phyloP scores from a whole-genome alignment of 179 eudicot genomes.

The Silene vulgaris region DNA sequence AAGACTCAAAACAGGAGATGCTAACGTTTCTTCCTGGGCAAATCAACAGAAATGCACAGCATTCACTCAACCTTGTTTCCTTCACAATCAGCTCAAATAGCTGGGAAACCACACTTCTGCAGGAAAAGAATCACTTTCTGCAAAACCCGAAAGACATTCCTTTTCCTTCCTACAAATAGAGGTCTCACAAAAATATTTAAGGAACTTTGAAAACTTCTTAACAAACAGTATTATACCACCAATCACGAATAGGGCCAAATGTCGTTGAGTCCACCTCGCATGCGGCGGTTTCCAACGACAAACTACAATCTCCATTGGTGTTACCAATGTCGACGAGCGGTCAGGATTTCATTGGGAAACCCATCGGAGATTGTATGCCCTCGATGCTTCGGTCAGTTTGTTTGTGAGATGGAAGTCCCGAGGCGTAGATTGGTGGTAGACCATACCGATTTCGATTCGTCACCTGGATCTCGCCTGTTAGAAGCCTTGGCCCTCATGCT shows the following conservation, averaged over 20 bases:
- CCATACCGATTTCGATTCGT: constrained; percentile 41
- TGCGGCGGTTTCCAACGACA: constrained; percentile 12
- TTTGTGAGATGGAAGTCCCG: constrained; percentile 39
- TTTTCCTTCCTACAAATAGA: constrained; percentile 11
- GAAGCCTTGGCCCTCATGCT: constrained; percentile 55
- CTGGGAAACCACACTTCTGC: constrained; percentile 9
- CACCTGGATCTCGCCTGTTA: constrained; percentile 51
- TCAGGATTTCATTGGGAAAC: constrained; percentile 37
- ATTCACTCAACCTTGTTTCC: constrained; percentile 24
- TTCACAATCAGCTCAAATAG: constrained; percentile 4
- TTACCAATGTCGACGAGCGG: constrained; percentile 53
- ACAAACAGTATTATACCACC: neutral
- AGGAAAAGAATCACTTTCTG: constrained; percentile 32
- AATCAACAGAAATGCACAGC: constrained; percentile 18
- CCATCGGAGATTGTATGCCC: constrained; percentile 45
- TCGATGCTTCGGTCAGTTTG: constrained; percentile 53
- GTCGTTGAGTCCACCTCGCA: constrained; percentile 38
- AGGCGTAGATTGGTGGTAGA: constrained; percentile 34
- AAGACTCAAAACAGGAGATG: constrained; percentile 15
- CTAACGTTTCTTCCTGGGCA: constrained; percentile 33
- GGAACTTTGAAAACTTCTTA: neutral
- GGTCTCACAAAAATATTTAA: constrained; percentile 4
- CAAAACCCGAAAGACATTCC: constrained; percentile 19
- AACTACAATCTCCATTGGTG: constrained; percentile 55
- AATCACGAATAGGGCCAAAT: constrained; percentile 15